These are phyloP conservation scores for Microthyrium microscopicum DNA, from an alignment of 2,329 filamentous ascomycete genomes.

Conservation along the genomic window DNA sequence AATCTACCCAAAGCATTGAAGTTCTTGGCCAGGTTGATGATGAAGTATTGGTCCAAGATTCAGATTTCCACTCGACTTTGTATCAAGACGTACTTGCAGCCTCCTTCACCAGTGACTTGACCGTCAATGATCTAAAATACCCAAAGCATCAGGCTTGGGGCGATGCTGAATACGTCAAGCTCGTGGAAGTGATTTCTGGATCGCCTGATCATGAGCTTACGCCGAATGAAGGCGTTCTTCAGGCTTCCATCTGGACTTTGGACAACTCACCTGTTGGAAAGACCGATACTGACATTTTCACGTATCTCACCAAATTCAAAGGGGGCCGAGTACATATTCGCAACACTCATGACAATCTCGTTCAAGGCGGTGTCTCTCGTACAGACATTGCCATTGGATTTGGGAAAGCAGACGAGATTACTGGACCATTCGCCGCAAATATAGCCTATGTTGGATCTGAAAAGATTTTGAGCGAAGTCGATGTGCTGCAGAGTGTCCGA, in stretches of 20 bases:
- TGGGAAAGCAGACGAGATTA: too few relatives aligned
- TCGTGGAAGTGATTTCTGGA: conserved; percentile 27
- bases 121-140: conserved; percentile 79
- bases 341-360: conserved; percentile 43
- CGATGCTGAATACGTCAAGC: too few relatives aligned
- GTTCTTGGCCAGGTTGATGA: conserved; percentile 80
- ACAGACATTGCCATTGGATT: conserved; percentile 78
- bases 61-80: conserved; percentile 63
- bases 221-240: conserved; percentile 45
- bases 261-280: conserved; percentile 54
- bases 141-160: conserved; percentile 53
- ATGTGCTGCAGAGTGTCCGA: conserved; percentile 55
- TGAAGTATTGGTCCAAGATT: conserved; percentile 55
- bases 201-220: too few relatives aligned
- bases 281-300: too few relatives aligned
- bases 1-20: conserved; percentile 56
- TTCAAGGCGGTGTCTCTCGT: conserved; percentile 61
- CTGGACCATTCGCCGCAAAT: too few relatives aligned
- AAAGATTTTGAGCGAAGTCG: conserved; percentile 62
- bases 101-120: conserved; percentile 39
- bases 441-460: conserved; percentile 63
- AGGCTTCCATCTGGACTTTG: conserved; percentile 89
- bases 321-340: conserved; percentile 36
- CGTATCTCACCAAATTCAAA: conserved; percentile 41
- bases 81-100: conserved; percentile 85